A percentile compares a stretch with the other conserved stretches of the same genome.
Conservation (phyloP, 2,329 filamentous ascomycete genomes). For the Talaromyces piceae region DNA sequence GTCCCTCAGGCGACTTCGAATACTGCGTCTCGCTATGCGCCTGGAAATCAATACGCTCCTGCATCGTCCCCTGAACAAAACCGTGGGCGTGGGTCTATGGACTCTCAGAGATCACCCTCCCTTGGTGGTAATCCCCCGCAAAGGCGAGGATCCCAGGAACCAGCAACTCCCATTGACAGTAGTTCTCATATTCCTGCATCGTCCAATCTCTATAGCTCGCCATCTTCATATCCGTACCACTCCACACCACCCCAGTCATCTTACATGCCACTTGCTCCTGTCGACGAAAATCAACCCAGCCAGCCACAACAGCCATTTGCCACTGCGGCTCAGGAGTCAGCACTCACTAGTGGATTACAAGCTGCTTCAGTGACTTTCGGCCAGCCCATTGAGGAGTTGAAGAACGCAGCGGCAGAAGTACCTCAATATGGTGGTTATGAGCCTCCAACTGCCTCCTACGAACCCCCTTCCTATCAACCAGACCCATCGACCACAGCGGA, state of each 20-base stretch:
- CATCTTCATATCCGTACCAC: slow-evolving; percentile 25
- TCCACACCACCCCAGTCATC: slow-evolving; percentile 31
- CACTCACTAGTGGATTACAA: slow-evolving; percentile 23
- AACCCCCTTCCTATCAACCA: slow-evolving; percentile 32
- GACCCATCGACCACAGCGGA: slow-evolving; percentile 23
- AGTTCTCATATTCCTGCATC: slow-evolving; percentile 25
- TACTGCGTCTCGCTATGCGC: slow-evolving; percentile 36
- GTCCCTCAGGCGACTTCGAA: slow-evolving; percentile 27
- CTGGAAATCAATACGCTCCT: slow-evolving; percentile 38
- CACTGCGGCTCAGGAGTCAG: slow-evolving; percentile 16
- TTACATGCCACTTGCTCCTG: slow-evolving; percentile 33
- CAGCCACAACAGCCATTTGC: slow-evolving; percentile 18
- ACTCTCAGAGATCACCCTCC: slow-evolving; percentile 38
- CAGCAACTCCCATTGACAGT: slow-evolving; percentile 25
- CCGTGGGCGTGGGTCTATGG: slow-evolving; percentile 43
- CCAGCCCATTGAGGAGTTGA: slow-evolving; percentile 16
- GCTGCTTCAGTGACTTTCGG: slow-evolving; percentile 17
- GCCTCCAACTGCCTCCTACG: slow-evolving; percentile 26
- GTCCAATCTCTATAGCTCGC: slow-evolving; percentile 23
- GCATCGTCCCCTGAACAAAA: slow-evolving; percentile 47
- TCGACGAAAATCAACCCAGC: slow-evolving; percentile 28
- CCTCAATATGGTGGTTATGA: slow-evolving; percentile 27
- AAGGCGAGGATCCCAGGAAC: slow-evolving; percentile 32
- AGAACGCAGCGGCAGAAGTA: slow-evolving; percentile 14
- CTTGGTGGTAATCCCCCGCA: slow-evolving; percentile 26